A percentile compares a stretch with the other conserved stretches of the same genome.
Evolutionary conservation across 306 rosid species (phyloP).

Genomic region (Rosa persica): DNA sequence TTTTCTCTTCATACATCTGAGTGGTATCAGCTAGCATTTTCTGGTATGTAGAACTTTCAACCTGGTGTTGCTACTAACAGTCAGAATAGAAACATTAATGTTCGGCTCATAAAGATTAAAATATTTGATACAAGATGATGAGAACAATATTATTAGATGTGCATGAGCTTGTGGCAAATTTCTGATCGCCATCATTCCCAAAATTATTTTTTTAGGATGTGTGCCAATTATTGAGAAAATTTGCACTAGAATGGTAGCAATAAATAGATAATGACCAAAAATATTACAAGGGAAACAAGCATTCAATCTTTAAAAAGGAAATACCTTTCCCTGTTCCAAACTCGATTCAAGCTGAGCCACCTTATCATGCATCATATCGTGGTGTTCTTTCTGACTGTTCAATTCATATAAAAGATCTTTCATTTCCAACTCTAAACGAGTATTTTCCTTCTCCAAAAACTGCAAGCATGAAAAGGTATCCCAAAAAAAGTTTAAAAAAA

Average conservation of each 20-base stretch:
- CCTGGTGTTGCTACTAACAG: slow-evolving; percentile 59
- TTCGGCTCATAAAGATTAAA: neutral
- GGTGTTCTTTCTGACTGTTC: slow-evolving; percentile 48
- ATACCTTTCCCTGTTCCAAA: slow-evolving; percentile 51
- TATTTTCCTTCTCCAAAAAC: slow-evolving; percentile 53
- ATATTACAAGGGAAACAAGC: neutral
- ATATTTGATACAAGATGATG: neutral
- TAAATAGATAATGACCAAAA: neutral
- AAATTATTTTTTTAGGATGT: neutral
- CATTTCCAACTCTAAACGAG: slow-evolving; percentile 44
- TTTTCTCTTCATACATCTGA: slow-evolving; percentile 64
- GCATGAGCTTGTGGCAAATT: neutral
- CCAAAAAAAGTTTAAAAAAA: neutral
- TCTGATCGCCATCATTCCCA: neutral
- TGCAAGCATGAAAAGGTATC: slow-evolving; percentile 31
- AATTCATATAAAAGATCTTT: slow-evolving; percentile 36
- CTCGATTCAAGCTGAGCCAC: slow-evolving; percentile 45
- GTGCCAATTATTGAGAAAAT: neutral
- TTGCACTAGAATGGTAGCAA: neutral
- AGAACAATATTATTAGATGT: neutral
- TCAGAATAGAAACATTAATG: slow-evolving; percentile 33
- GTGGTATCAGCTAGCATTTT: slow-evolving; percentile 64
- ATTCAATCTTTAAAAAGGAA: slow-evolving; percentile 8
- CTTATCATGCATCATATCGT: slow-evolving; percentile 43
- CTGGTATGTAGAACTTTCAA: slow-evolving; percentile 53